These are phyloP conservation scores for Phytophthora cactorum DNA, from an alignment of 352 stramenopile species.

Conservation along the genomic window DNA sequence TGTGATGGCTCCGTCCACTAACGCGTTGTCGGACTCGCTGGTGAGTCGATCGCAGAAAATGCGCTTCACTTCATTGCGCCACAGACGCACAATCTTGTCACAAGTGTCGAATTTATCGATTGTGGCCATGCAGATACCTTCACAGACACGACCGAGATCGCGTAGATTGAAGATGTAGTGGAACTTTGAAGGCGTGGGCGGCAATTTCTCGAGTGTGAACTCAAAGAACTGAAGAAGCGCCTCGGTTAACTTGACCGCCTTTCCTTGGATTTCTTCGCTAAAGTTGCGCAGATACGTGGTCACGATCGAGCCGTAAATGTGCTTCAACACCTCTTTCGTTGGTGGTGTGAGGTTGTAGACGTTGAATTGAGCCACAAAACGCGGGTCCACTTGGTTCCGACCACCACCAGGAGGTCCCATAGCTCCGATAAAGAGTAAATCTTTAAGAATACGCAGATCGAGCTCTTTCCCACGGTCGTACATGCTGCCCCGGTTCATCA, in stretches of 20 bases:
- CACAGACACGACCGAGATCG: conserved; percentile 93
- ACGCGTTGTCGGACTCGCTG: conserved; percentile 78
- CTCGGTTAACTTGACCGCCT: conserved; percentile 84
- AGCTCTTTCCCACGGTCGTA: conserved; percentile 97
- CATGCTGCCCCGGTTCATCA: conserved; percentile 91
- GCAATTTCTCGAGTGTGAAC: conserved; percentile 91
- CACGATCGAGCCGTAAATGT: conserved; percentile 96
- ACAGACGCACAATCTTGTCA: conserved; percentile 87
- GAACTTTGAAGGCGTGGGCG: conserved; percentile 95
- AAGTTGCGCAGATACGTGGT: conserved; percentile 91
- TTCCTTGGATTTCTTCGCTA: conserved; percentile 80
- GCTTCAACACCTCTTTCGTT: conserved; percentile 88
- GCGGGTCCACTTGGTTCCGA: conserved; percentile 94
- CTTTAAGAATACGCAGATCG: conserved; percentile 93
- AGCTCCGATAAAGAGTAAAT: conserved; percentile 93
- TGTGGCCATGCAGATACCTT: conserved; percentile 95
- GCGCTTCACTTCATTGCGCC: conserved; percentile 93
- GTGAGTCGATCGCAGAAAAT: conserved; percentile 95
- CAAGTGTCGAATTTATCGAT: conserved; percentile 85
- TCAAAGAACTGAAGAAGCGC: conserved; percentile 91
- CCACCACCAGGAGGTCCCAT: conserved; percentile 96
- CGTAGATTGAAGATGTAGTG: conserved; percentile 98
- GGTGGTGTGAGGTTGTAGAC: conserved; percentile 96
- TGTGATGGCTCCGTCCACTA: conserved; percentile 86
- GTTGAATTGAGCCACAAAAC: conserved; percentile 95